Evolutionary conservation across 495 filamentous ascomycete species (phyloP), one percentile per base, ranked within the genome.

Genomic region (Penicillium mononematosum): DNA sequence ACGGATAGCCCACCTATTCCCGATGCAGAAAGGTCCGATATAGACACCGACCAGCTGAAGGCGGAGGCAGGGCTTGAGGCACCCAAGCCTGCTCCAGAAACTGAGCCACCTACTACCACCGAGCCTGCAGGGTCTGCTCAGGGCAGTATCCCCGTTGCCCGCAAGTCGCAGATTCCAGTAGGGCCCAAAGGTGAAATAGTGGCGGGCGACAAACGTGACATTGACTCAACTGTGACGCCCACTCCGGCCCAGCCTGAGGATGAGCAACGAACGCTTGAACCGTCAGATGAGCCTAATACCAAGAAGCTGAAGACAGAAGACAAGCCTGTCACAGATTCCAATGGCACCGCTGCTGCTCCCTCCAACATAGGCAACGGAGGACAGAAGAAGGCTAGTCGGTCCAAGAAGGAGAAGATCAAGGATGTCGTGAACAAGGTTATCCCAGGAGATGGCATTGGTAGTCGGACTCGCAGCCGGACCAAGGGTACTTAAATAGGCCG

Each of bases 401-500:
- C 70, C 14, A 75, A 73, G 59, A 76, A 74, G 54, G 63, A 73
- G 32, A 76, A 72, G 59, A 59, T 63, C 41, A 73, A 74, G 55
- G 70, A 71, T 12, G 49, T 59, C 0, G 36, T 66, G 45, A 71
- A 70, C 48, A 71, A 70, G 60, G 56, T 56, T 22, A 61, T 71
- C 20, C 59, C 71, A 11, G 65, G 59, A 16, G 73, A 72, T 65
- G 69, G 73, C 11, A 68, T 72, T 56, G 73, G 75, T 31, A 75
- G 69, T 48, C 66, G 73, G n/a, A 77, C 75, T 43, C 73, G 75
- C 43, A 76, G 71, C 60, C 71, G 73, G 19, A 75, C 73, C 51
- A 75, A 77, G 60, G 60, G 51, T 45, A 44, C 65, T 41, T 69
- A 56, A 47, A 39, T 34, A 32, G 20, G 14, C 5, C 9, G 27